phyloP scores from a whole-genome alignment of 2,329 filamentous ascomycete species.

The Cladophialophora yegresii region DNA sequence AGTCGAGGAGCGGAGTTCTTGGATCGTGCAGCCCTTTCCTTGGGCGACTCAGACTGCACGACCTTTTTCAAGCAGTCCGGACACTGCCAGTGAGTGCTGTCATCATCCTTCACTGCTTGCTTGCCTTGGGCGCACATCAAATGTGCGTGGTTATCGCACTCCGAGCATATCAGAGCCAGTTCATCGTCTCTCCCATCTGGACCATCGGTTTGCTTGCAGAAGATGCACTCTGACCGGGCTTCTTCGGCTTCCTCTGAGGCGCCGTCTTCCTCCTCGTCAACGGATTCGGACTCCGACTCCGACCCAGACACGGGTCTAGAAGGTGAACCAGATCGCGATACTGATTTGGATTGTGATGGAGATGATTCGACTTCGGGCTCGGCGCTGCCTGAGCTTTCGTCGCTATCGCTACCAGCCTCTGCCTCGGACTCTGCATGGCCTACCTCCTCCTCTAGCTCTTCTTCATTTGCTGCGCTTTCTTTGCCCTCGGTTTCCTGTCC shows the following conservation, averaged over 20 bases:
- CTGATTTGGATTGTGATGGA: conserved; percentile 9
- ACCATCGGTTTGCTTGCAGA: conserved; percentile 77
- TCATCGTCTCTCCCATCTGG: conserved; percentile 71
- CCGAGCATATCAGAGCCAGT: conserved; percentile 71
- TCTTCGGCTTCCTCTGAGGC: conserved; percentile 27
- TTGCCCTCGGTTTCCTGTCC: conserved; percentile 37
- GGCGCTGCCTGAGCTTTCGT: conserved; percentile 11
- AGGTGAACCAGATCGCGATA: neutral
- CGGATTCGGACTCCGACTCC: conserved; percentile 18
- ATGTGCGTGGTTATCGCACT: conserved; percentile 85
- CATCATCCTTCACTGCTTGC: conserved; percentile 58
- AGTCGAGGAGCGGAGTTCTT: conserved; percentile 66
- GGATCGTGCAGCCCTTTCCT: conserved; percentile 47
- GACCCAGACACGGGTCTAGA: conserved; percentile 4
- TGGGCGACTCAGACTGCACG: conserved; percentile 48
- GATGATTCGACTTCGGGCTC: conserved; percentile 16
- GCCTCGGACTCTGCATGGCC: conserved; percentile 50
- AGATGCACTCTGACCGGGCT: conserved; percentile 54
- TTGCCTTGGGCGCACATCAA: conserved; percentile 81
- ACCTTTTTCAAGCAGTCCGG: conserved; percentile 49
- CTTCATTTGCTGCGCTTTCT: conserved; percentile 24
- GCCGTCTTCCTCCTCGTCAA: conserved; percentile 31
- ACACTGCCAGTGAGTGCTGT: conserved; percentile 35
- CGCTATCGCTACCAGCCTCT: conserved; percentile 33
- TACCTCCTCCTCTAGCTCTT: conserved; percentile 38